Conservation (phyloP, 352 stramenopile species). For the Pythium dissotocum region DNA sequence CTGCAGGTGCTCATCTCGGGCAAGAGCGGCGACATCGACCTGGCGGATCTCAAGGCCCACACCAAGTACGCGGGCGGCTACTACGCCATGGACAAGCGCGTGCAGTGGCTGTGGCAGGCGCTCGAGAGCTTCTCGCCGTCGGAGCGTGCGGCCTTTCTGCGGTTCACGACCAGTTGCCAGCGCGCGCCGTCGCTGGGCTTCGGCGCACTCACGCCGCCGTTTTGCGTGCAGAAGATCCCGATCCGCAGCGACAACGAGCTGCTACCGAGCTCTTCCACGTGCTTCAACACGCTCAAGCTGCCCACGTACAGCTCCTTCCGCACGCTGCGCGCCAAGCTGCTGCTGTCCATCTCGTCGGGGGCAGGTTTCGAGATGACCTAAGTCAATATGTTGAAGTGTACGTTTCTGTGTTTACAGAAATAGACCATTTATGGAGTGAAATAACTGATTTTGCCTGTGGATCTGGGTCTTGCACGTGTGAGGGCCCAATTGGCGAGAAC, state of each 20-base stretch:
- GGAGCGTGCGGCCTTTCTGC: constrained; percentile 89
- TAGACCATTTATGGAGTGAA: neutral
- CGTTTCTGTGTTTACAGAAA: constrained; percentile 6
- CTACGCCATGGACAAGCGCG: constrained; percentile 79
- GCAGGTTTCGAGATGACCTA: constrained; percentile 97
- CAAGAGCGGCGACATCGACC: constrained; percentile 55
- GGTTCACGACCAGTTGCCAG: constrained; percentile 96
- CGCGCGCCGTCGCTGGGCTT: constrained; percentile 95
- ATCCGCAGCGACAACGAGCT: constrained; percentile 79
- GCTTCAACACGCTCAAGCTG: constrained; percentile 98
- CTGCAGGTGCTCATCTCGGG: constrained; percentile 94
- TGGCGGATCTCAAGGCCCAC: constrained; percentile 87
- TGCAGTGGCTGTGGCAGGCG: constrained; percentile 72
- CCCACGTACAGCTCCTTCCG: constrained; percentile 95
- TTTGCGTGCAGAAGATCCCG: constrained; percentile 88
- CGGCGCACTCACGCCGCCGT: constrained; percentile 90
- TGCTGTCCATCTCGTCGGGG: constrained; percentile 92
- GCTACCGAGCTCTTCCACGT: constrained; percentile 94
- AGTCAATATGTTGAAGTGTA: constrained; percentile 15
- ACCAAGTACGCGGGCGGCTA: constrained; percentile 94
- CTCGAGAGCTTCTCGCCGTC: constrained; percentile 73
- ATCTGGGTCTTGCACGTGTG: neutral
- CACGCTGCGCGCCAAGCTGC: constrained; percentile 91
- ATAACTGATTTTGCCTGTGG: neutral
- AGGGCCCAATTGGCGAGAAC: neutral